Evolutionary conservation across 1,284 basidiomycete species (phyloP).

Genomic region (Tausonia pullulans): DNA sequence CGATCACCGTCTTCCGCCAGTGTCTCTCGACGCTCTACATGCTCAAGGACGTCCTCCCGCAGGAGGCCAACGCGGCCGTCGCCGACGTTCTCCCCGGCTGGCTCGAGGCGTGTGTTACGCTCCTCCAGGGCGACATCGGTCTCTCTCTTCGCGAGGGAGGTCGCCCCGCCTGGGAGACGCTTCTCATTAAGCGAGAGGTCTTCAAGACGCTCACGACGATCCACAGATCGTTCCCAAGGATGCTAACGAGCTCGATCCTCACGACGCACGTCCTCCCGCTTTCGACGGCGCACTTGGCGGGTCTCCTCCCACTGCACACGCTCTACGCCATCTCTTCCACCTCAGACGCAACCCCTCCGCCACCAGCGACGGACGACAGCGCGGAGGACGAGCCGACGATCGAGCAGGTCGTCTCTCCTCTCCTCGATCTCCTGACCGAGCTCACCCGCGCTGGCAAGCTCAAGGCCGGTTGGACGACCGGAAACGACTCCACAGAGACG

Average conservation of each 20-base stretch:
- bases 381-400: slow-evolving; percentile 51
- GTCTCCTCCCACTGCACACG: slow-evolving; percentile 54
- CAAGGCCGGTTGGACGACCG: slow-evolving; percentile 38
- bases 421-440: slow-evolving; percentile 67
- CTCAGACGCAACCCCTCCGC: slow-evolving; percentile 39
- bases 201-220: slow-evolving; percentile 70
- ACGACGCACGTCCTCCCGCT: slow-evolving; percentile 46
- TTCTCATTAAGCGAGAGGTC: slow-evolving; percentile 63
- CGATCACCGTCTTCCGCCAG: slow-evolving; percentile 80
- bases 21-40: slow-evolving; percentile 81
- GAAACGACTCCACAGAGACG: slow-evolving; percentile 33
- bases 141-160: slow-evolving; percentile 54
- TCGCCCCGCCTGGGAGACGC: slow-evolving; percentile 57
- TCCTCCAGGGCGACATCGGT: slow-evolving; percentile 39
- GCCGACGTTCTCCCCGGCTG: slow-evolving; percentile 73
- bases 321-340: slow-evolving; percentile 50
- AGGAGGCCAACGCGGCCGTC: slow-evolving; percentile 70
- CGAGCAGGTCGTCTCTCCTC: slow-evolving; percentile 57
- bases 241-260: slow-evolving; percentile 47
- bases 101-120: slow-evolving; percentile 70
- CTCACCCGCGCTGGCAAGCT: slow-evolving; percentile 43
- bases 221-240: slow-evolving; percentile 61
- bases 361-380: slow-evolving; percentile 58
- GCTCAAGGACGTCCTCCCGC: slow-evolving; percentile 84
- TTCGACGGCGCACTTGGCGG: slow-evolving; percentile 53